These are phyloP conservation scores for Lojkania enalia DNA, from an alignment of 2,329 filamentous ascomycete species.

Conservation along the genomic window DNA sequence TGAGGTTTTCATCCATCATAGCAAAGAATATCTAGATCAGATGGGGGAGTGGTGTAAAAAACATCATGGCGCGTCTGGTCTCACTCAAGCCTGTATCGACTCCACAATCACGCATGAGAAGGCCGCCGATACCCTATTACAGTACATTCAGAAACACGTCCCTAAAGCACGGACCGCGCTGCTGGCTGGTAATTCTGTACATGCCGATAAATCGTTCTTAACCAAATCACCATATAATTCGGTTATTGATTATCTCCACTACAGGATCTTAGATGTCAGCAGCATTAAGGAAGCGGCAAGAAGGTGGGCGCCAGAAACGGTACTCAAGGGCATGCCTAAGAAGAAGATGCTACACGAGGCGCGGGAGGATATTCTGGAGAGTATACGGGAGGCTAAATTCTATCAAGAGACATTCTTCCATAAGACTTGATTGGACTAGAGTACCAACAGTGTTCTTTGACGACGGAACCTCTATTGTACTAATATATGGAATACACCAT, in stretches of 20 bases:
- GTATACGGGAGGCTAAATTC: conserved; percentile 86
- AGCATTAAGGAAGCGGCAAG: conserved; percentile 86
- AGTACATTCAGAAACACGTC: conserved; percentile 74
- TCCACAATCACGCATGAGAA: conserved; percentile 72
- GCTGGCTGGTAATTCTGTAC: conserved; percentile 89
- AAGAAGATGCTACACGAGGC: conserved; percentile 84
- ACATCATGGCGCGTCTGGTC: conserved; percentile 79
- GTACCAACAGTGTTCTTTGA: too few species aligned
- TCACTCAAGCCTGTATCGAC: conserved; percentile 73
- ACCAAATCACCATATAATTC: conserved; percentile 71
- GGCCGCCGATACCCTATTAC: conserved; percentile 73
- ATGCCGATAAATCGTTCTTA: conserved; percentile 85
- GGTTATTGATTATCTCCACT: conserved; percentile 78
- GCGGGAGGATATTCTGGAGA: conserved; percentile 88
- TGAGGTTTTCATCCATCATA: conserved; percentile 77
- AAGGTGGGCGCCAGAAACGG: conserved; percentile 71
- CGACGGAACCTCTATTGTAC: too few species aligned
- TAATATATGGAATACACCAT: too few species aligned
- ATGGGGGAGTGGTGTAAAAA: conserved; percentile 91
- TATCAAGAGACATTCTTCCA: conserved; percentile 75
- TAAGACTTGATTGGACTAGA: too few species aligned
- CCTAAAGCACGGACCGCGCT: conserved; percentile 69
- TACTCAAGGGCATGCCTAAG: conserved; percentile 64
- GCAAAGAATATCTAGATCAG: conserved; percentile 67
- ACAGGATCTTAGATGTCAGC: conserved; percentile 91